Conservation (phyloP, 768 basidiomycete genomes). For the Phanerodontia chrysosporium region DNA sequence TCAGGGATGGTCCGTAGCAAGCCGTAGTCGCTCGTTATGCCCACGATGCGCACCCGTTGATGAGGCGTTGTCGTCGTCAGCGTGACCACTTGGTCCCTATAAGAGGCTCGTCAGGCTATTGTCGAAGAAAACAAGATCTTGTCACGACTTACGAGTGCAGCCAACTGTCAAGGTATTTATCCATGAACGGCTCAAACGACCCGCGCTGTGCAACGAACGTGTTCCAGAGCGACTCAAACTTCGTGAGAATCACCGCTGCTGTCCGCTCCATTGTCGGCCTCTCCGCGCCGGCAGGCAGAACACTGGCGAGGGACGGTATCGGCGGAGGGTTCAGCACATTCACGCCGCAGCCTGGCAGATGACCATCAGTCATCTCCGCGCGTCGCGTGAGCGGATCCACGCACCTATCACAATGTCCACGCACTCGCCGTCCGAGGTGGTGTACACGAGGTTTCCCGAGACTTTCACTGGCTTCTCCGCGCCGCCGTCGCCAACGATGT, state of each 20-base stretch:
- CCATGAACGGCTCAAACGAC: conserved; percentile 78
- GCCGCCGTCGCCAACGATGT: conserved; percentile 56
- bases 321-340: conserved; percentile 83
- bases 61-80: conserved; percentile 74
- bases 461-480: conserved; percentile 65
- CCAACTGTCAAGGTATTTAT: conserved; percentile 78
- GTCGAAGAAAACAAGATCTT: not conserved
- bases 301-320: conserved; percentile 74
- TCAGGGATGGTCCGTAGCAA: conserved; percentile 78
- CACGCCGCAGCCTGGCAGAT: conserved; percentile 74
- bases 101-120: not conserved
- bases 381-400: conserved; percentile 19
- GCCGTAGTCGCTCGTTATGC: conserved; percentile 87
- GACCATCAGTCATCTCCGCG: not conserved
- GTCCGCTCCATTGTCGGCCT: conserved; percentile 68
- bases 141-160: conserved; percentile 71
- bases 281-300: conserved; percentile 37
- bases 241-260: conserved; percentile 67
- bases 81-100: conserved; percentile 81
- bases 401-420: conserved; percentile 81
- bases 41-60: conserved; percentile 66
- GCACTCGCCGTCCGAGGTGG: conserved; percentile 67
- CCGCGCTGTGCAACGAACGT: conserved; percentile 61
- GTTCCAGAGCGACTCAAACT: conserved; percentile 79
- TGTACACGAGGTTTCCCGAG: conserved; percentile 90